phyloP scores from a whole-genome alignment of 192 early-diverging fungal genomes.

The Gigaspora rosea region DNA sequence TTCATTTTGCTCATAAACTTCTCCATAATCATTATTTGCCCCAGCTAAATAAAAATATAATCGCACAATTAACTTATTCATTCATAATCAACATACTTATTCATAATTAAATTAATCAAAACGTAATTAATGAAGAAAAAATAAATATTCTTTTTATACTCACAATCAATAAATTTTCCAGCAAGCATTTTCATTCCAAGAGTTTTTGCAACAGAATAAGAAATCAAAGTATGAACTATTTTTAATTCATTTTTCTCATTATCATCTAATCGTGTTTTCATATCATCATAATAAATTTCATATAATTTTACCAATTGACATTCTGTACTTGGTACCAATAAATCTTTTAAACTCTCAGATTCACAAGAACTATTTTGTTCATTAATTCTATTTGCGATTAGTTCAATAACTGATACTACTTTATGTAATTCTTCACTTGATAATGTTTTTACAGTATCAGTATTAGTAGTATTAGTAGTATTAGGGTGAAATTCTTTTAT shows the following conservation, averaged over 20 bases:
- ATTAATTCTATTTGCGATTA: not conserved
- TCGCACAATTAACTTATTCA: too few species aligned
- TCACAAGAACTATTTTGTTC: not conserved
- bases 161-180: not conserved
- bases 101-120: too few species aligned
- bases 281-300: slow-evolving; percentile 17
- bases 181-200: not conserved
- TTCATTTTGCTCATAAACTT: too few species aligned
- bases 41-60: too few species aligned
- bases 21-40: too few species aligned
- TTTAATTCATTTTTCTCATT: not conserved
- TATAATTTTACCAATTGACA: not conserved
- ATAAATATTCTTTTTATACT: too few species aligned
- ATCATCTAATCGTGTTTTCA: not conserved
- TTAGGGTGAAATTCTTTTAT: not conserved
- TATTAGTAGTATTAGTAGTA: not conserved
- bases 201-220: not conserved
- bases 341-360: not conserved
- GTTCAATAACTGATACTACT: not conserved
- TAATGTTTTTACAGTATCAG: not conserved
- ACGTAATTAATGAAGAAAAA: too few species aligned
- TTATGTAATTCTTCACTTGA: not conserved
- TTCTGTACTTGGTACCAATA: slow-evolving; percentile 1
- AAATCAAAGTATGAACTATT: not conserved
- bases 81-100: too few species aligned